Evolutionary conservation across 1,284 basidiomycete genomes (phyloP).

Genomic region (Meira nashicola): DNA sequence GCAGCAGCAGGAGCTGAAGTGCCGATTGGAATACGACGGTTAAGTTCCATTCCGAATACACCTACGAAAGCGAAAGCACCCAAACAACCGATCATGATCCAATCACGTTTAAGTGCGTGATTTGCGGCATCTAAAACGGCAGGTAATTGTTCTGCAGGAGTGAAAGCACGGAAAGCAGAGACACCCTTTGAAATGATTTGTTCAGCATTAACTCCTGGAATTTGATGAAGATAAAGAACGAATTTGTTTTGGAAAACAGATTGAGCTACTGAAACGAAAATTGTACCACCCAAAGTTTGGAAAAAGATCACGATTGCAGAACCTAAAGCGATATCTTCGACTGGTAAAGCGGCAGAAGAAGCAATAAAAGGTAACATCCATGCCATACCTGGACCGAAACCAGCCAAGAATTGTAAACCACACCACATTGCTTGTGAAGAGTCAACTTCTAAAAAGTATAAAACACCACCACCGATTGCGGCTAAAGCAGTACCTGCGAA

Average conservation of each 20-base stretch:
- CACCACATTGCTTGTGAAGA: constrained; percentile 20
- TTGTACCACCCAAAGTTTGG: constrained; percentile 29
- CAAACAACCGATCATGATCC: constrained; percentile 19
- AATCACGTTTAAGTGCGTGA: constrained; percentile 24
- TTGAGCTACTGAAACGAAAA: constrained; percentile 26
- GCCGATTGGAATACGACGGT: constrained; percentile 9
- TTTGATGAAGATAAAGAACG: constrained; percentile 14
- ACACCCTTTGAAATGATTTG: constrained; percentile 25
- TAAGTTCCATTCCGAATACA: constrained; percentile 31
- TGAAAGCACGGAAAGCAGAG: constrained; percentile 23
- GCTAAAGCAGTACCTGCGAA: constrained; percentile 22
- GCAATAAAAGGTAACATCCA: constrained; percentile 34
- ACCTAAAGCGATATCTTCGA: constrained; percentile 27
- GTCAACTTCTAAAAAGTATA: constrained; percentile 23
- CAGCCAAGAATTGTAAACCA: constrained; percentile 29
- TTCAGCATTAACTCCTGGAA: constrained; percentile 19
- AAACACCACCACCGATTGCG: constrained; percentile 20
- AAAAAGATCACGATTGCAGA: constrained; percentile 31
- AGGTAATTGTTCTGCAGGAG: constrained; percentile 15
- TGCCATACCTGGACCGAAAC: constrained; percentile 24
- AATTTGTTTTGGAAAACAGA: constrained; percentile 34
- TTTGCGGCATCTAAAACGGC: constrained; percentile 22
- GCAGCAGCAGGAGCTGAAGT: neutral
- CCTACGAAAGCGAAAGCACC: constrained; percentile 20
- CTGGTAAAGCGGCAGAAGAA: constrained; percentile 19